A percentile compares a stretch with the other conserved stretches of the same genome.
These are phyloP conservation scores for Aspergillus homomorphus DNA, from an alignment of 495 filamentous ascomycete genomes.

Conservation along the genomic window DNA sequence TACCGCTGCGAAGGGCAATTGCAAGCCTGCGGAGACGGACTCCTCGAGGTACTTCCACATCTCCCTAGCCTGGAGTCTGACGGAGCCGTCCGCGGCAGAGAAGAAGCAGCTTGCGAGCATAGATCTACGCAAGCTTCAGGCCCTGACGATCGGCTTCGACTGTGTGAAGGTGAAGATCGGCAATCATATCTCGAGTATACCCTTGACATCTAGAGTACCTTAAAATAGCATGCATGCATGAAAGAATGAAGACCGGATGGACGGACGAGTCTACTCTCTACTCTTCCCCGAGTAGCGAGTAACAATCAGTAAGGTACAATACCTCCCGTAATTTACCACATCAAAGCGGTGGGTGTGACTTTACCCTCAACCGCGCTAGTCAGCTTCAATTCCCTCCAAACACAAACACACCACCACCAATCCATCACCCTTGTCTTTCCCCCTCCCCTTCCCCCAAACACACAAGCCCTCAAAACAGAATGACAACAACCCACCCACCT, in stretches of 20 bases:
- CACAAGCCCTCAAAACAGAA: conserved; percentile 2
- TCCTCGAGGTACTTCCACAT: conserved; percentile 67
- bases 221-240: too few relatives aligned
- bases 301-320: too few relatives aligned
- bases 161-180: conserved; percentile 73
- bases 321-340: too few relatives aligned
- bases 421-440: not conserved
- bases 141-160: conserved; percentile 30
- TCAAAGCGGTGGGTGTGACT: too few relatives aligned
- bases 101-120: conserved; percentile 33
- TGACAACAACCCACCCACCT: conserved; percentile 33
- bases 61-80: conserved; percentile 73
- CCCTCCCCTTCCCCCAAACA: not conserved
- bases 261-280: too few relatives aligned
- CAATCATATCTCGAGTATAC: conserved; percentile 60
- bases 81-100: conserved; percentile 25
- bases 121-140: conserved; percentile 22
- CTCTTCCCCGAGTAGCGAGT: too few relatives aligned
- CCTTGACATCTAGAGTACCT: too few relatives aligned
- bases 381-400: not conserved
- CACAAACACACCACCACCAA: not conserved
- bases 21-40: conserved; percentile 23
- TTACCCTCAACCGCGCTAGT: too few relatives aligned
- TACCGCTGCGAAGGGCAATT: not conserved
- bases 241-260: too few relatives aligned